Evolutionary conservation across 306 rosid genomes (phyloP).

Genomic region (Prunus dulcis): DNA sequence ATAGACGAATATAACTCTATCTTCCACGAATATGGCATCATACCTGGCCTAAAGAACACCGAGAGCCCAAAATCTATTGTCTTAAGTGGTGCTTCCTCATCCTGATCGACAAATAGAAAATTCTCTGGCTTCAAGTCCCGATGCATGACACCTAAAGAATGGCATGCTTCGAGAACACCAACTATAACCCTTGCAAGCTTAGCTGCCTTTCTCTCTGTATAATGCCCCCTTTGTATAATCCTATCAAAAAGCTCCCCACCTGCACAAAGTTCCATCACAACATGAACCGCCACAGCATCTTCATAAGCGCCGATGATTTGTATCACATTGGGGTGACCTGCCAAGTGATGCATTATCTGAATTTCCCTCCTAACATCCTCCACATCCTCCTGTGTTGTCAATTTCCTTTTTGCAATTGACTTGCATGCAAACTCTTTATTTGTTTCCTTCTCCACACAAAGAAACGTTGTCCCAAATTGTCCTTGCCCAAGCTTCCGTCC

Average conservation of each 20-base stretch:
- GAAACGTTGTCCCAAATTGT: conserved; percentile 82
- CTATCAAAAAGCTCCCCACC: conserved; percentile 93
- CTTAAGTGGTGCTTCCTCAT: conserved; percentile 79
- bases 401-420: conserved; percentile 77
- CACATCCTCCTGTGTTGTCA: conserved; percentile 81
- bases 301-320: conserved; percentile 75
- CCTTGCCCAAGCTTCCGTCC: conserved; percentile 94
- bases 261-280: conserved; percentile 86
- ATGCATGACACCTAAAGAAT: conserved; percentile 95
- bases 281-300: conserved; percentile 86
- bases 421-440: conserved; percentile 74
- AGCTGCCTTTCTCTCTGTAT: conserved; percentile 80
- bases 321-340: conserved; percentile 85
- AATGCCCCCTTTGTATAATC: conserved; percentile 89
- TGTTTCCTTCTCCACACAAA: conserved; percentile 59
- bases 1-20: neutral
- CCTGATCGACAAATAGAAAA: conserved; percentile 61
- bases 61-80: conserved; percentile 97
- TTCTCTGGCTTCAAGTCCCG: conserved; percentile 94
- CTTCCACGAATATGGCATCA: neutral
- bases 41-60: conserved; percentile 87
- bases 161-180: conserved; percentile 75
- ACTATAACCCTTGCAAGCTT: conserved; percentile 73
- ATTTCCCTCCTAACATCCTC: conserved; percentile 94
- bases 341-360: conserved; percentile 92